phyloP scores from a whole-genome alignment of 805 yeast genomes.

The Candida ficus region DNA sequence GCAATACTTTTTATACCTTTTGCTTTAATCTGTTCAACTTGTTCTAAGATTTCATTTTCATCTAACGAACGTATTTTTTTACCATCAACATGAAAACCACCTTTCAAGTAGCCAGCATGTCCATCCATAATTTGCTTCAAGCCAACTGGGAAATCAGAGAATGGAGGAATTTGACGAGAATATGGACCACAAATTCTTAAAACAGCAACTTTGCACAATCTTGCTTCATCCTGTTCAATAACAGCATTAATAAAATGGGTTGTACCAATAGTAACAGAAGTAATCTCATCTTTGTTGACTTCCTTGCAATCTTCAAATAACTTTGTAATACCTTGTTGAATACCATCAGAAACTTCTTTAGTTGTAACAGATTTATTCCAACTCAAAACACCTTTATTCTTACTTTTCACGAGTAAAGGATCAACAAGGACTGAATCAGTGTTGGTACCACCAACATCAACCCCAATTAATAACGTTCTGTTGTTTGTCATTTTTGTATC shows the following conservation, averaged over 20 bases:
- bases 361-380: conserved; percentile 42
- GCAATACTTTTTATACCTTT: conserved; percentile 34
- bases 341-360: conserved; percentile 39
- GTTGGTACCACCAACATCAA: conserved; percentile 50
- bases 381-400: conserved; percentile 32
- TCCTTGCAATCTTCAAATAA: conserved; percentile 27
- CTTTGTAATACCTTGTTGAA: conserved; percentile 29
- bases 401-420: conserved; percentile 26
- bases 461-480: conserved; percentile 32
- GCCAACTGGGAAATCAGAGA: conserved; percentile 39
- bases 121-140: conserved; percentile 31
- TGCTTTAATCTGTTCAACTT: conserved; percentile 27
- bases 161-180: conserved; percentile 32
- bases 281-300: conserved; percentile 26
- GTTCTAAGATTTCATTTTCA: conserved; percentile 25
- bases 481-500: conserved; percentile 7
- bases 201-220: conserved; percentile 39
- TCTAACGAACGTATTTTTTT: conserved; percentile 30
- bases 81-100: conserved; percentile 40
- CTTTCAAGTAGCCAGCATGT: conserved; percentile 30
- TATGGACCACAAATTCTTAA: conserved; percentile 40
- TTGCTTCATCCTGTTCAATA: conserved; percentile 37
- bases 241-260: conserved; percentile 48
- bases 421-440: conserved; percentile 43
- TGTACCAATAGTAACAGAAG: conserved; percentile 42